Conservation (phyloP, 495 filamentous ascomycete species). For the Chlorociboria aeruginascens region DNA sequence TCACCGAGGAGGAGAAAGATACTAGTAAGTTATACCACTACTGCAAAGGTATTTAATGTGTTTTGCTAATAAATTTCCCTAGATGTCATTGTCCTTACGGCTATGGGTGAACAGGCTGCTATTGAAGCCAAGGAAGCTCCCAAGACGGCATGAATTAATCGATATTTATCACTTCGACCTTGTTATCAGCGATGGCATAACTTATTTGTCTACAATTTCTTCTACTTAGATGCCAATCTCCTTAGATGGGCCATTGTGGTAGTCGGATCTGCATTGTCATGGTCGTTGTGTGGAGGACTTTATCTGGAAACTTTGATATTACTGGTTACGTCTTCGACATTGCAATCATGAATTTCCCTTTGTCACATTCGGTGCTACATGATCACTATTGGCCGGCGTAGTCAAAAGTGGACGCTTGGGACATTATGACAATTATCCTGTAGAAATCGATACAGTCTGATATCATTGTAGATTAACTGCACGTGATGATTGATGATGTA, state of each 20-base stretch:
- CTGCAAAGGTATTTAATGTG: not conserved
- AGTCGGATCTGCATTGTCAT: constrained; percentile 18
- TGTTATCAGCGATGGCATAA: constrained; percentile 17
- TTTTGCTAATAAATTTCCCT: constrained; percentile 14
- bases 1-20: constrained; percentile 64
- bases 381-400: constrained; percentile 18
- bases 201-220: constrained; percentile 8
- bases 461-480: too few species aligned
- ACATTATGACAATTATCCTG: constrained; percentile 18
- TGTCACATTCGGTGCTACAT: constrained; percentile 17
- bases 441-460: constrained; percentile 20
- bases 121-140: constrained; percentile 91
- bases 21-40: constrained; percentile 52
- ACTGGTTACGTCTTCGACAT: constrained; percentile 22
- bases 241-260: constrained; percentile 13
- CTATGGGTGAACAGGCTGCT: constrained; percentile 90
- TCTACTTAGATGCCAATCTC: constrained; percentile 6
- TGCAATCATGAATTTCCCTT: constrained; percentile 15
- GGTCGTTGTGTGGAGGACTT: constrained; percentile 17
- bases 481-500: too few species aligned
- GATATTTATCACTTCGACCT: constrained; percentile 14
- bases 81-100: constrained; percentile 84
- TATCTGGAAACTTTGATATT: constrained; percentile 20
- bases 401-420: constrained; percentile 21
- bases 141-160: not conserved